Percentiles rank a stretch among this genome's conserved stretches.
phyloP scores from a whole-genome alignment of 257 asterid species.

The Nicotiana tabacum region DNA sequence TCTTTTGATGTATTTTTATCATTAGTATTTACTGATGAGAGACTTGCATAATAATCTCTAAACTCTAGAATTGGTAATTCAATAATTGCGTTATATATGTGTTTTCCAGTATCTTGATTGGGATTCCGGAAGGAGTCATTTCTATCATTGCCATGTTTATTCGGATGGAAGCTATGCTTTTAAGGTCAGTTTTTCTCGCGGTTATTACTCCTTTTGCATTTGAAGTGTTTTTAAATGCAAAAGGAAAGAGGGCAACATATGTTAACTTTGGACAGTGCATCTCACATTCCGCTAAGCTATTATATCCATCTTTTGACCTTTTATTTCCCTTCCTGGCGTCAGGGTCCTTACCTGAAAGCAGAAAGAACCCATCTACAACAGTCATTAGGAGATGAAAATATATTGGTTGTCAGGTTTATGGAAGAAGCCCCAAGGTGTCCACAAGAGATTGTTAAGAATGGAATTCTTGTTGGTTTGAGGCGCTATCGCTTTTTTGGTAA shows the following conservation, averaged over 20 bases:
- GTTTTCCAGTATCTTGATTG: slow-evolving; percentile 52
- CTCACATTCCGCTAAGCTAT: neutral
- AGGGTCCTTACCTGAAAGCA: slow-evolving; percentile 70
- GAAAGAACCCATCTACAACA: slow-evolving; percentile 66
- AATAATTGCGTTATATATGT: slow-evolving; percentile 2
- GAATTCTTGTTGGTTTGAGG: slow-evolving; percentile 67
- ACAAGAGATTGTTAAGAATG: slow-evolving; percentile 36
- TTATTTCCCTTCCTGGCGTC: slow-evolving; percentile 9
- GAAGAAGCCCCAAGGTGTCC: slow-evolving; percentile 25
- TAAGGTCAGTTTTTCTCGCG: slow-evolving; percentile 44
- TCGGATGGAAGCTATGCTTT: slow-evolving; percentile 47
- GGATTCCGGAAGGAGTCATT: slow-evolving; percentile 60
- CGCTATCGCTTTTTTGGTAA: slow-evolving; percentile 70
- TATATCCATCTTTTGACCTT: neutral
- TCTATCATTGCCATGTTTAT: slow-evolving; percentile 44
- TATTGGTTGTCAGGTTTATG: slow-evolving; percentile 57
- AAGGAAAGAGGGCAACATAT: neutral
- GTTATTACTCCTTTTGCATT: neutral
- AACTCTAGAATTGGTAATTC: neutral
- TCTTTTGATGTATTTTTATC: neutral
- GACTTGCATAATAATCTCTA: neutral
- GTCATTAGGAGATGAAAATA: slow-evolving; percentile 60
- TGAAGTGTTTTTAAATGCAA: neutral
- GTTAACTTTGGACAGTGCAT: neutral
- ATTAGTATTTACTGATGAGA: neutral